Evolutionary conservation across 345 rosid genomes (phyloP), one percentile per base, ranked within the genome.

Genomic region (Streptanthus diversifolius): DNA sequence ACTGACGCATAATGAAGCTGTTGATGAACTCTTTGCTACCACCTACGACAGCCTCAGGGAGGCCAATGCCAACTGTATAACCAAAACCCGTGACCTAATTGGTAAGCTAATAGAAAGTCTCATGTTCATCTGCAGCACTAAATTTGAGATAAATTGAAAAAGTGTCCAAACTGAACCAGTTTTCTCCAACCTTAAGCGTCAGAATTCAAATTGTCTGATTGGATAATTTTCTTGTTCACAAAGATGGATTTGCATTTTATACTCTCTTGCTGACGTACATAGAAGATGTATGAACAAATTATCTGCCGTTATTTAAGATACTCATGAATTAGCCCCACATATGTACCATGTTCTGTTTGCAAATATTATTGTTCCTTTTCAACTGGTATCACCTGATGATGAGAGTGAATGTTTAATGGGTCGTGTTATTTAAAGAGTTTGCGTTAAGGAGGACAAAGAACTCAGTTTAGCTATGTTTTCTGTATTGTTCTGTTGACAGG

Each of bases 21-120:
- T 88, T 41, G 90, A 89, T 74, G 97, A 89, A 61, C 85, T 93
- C 53, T 91, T 93, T 81, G 77, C 83, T 17, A 89, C 97, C 73
- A 88, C 98, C 57, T 85, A 88, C 45, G 77, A 82, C 80, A 77
- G 87, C 74, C 88, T 93, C 54, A 79, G 73, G 81, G 96, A 93
- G 49, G 82, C 95, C 71, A 75, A 86, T 30, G 74, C 71, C 41
- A 80, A 73, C 66, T 84, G 85, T 47, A 84, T 88, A 73, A 78
- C 73, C 72, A 88, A 74, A 78, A 74, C 88, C 66, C 87, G 89
- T 25, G 86, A 82, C 72, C 80, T 93, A 41, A 75, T 84, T 72
- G 98, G 98, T 93, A 83, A 83, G 92, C 63, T 62, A 13, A 24
- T 70, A 60, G 54, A 70, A 29, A 47, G 39, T 40, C 67, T 77